These are phyloP conservation scores for Conticribra weissflogii DNA, from an alignment of 108 stramenopile species.

Conservation along the genomic window DNA sequence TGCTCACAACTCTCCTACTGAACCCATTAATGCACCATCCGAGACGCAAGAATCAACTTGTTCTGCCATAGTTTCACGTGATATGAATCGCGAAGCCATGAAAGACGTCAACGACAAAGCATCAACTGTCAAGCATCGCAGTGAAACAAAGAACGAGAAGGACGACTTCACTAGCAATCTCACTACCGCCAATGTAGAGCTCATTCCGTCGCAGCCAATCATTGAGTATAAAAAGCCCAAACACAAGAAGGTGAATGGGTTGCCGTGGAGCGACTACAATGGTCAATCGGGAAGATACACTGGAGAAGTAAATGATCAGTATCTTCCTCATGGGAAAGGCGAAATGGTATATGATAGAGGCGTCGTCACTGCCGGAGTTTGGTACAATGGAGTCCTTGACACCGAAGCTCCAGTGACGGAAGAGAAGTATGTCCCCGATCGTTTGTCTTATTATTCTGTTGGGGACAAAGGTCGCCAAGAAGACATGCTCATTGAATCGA, in stretches of 20 bases:
- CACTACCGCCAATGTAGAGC: conserved; percentile 15
- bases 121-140: no score
- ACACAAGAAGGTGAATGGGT: conserved; percentile 41
- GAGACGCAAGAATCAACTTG: no score
- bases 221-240: conserved; percentile 15
- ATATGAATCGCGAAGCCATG: no score
- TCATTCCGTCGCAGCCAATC: conserved; percentile 7
- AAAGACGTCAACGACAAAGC: no score
- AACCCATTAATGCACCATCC: no score
- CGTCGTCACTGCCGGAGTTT: conserved; percentile 38
- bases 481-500: conserved; percentile 43
- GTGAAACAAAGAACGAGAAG: conserved; percentile 19
- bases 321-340: conserved; percentile 34
- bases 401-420: conserved; percentile 31
- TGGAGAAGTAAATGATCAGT: conserved; percentile 42
- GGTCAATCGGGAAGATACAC: conserved; percentile 46
- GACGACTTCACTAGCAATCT: conserved; percentile 14
- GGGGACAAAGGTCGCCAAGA: conserved; percentile 45
- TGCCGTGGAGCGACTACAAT: conserved; percentile 53
- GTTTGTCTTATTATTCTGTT: conserved; percentile 27
- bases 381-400: conserved; percentile 52
- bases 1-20: no score
- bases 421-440: conserved; percentile 19
- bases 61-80: no score
- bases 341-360: conserved; percentile 50